Conservation (phyloP, 2,329 filamentous ascomycete species). For the Coniosporium tulheliwenetii region DNA sequence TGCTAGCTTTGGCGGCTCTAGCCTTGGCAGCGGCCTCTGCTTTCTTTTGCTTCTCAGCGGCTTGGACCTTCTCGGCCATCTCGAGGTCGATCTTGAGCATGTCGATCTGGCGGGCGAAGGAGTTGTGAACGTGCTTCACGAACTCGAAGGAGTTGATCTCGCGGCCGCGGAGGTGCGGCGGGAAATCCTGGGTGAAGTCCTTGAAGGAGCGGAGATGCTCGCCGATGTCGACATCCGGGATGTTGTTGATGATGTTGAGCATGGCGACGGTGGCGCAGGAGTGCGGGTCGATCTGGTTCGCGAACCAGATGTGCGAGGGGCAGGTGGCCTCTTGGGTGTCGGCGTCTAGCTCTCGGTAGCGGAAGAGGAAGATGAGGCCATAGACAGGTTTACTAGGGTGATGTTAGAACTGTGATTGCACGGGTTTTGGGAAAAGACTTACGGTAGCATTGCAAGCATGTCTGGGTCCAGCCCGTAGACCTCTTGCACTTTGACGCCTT, state of each 20-base stretch:
- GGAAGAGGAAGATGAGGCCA: constrained; percentile 80
- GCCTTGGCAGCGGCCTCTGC: constrained; percentile 6
- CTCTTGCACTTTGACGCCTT: constrained; percentile 59
- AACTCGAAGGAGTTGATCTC: constrained; percentile 58
- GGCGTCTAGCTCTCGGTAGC: constrained; percentile 42
- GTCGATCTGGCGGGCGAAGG: constrained; percentile 66
- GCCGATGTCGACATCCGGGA: constrained; percentile 49
- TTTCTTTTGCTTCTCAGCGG: constrained; percentile 17
- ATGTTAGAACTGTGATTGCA: constrained; percentile 11
- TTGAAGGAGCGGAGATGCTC: constrained; percentile 59
- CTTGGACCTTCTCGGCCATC: constrained; percentile 36
- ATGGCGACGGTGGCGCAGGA: constrained; percentile 87
- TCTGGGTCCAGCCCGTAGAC: constrained; percentile 57
- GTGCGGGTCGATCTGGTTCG: constrained; percentile 65
- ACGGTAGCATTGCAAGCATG: constrained; percentile 48
- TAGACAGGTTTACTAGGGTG: constrained; percentile 52
- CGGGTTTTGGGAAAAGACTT: constrained; percentile 11
- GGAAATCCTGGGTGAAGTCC: constrained; percentile 49
- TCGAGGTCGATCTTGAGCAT: constrained; percentile 56
- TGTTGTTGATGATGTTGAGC: constrained; percentile 87
- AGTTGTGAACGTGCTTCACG: constrained; percentile 74
- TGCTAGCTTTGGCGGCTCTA: constrained; percentile 1
- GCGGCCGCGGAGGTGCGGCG: constrained; percentile 60
- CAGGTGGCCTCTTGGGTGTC: constrained; percentile 39
- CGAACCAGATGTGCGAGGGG: constrained; percentile 70